Evolutionary conservation across 2,329 filamentous ascomycete species (phyloP).

Genomic region (Akanthomyces dipterigenus): DNA sequence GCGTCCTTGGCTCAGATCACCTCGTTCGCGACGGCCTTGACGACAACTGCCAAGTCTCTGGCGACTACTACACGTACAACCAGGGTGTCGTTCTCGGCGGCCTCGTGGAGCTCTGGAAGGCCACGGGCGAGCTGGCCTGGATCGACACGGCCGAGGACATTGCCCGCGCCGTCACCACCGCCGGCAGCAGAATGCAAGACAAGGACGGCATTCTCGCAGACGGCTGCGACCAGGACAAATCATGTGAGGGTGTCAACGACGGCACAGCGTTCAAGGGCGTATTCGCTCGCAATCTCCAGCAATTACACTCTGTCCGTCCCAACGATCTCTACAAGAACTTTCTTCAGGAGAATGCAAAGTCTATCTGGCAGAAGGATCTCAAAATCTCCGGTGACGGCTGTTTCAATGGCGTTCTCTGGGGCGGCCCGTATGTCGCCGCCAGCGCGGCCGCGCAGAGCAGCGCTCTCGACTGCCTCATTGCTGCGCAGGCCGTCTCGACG

Average conservation of each 20-base stretch:
- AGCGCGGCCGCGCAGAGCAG: conserved; percentile 1
- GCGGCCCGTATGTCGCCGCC: conserved; percentile 5
- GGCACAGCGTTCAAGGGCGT: conserved; percentile 58
- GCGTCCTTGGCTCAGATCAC: conserved; percentile 42
- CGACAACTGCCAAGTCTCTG: conserved; percentile 26
- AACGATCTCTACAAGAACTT: conserved; percentile 11
- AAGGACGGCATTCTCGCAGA: conserved; percentile 45
- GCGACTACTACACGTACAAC: conserved; percentile 45
- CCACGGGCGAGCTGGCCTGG: conserved; percentile 31
- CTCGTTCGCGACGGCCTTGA: conserved; percentile 48
- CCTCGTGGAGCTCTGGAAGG: conserved; percentile 42
- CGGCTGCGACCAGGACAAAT: conserved; percentile 13
- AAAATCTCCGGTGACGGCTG: background rate
- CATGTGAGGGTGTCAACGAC: conserved; percentile 36
- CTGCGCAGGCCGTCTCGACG: background rate
- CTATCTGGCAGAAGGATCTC: conserved; percentile 14
- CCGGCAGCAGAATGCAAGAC: conserved; percentile 27
- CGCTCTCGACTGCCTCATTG: conserved; percentile 3
- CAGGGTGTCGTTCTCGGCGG: conserved; percentile 37
- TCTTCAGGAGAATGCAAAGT: conserved; percentile 12
- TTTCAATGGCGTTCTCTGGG: conserved; percentile 4
- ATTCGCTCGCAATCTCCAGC: conserved; percentile 10
- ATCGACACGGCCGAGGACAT: conserved; percentile 37
- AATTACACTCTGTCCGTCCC: conserved; percentile 9
- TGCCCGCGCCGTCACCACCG: conserved; percentile 42